Evolutionary conservation across 805 yeast genomes (phyloP).

Genomic region (Saccharomycopsis sp.): DNA sequence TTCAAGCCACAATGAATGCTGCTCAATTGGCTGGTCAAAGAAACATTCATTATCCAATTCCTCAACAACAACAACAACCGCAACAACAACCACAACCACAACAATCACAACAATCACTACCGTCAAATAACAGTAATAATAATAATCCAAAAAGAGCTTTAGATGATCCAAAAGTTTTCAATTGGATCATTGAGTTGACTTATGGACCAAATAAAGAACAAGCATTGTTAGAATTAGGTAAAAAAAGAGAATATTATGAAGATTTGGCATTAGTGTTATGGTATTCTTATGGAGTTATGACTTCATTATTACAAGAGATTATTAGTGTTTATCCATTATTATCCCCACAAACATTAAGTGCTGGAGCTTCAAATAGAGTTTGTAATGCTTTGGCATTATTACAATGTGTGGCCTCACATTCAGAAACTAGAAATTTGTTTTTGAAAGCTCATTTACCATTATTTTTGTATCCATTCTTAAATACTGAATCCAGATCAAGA

Average conservation of each 20-base stretch:
- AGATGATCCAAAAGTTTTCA: conserved; percentile 75
- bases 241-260: conserved; percentile 89
- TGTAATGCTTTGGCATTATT: conserved; percentile 91
- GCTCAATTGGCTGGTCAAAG: conserved; percentile 19
- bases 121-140: neutral
- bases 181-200: conserved; percentile 83
- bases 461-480: conserved; percentile 85
- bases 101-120: neutral
- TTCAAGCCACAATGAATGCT: conserved; percentile 18
- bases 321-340: conserved; percentile 82
- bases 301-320: conserved; percentile 81
- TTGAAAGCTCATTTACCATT: conserved; percentile 86
- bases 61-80: conserved; percentile 20
- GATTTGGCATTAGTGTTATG: conserved; percentile 88
- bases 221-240: conserved; percentile 84
- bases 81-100: conserved; percentile 11
- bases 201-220: conserved; percentile 89
- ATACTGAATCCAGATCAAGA: conserved; percentile 83
- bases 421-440: conserved; percentile 77
- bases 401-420: conserved; percentile 95
- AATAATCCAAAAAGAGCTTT: conserved; percentile 30
- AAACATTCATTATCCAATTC: conserved; percentile 16
- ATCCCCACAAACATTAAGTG: conserved; percentile 76
- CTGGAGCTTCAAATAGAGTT: conserved; percentile 83
- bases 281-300: conserved; percentile 96